Evolutionary conservation across 2,329 filamentous ascomycete genomes (phyloP), one percentile per base, ranked within the genome.

Genomic region (Hypocrella siamensis): DNA sequence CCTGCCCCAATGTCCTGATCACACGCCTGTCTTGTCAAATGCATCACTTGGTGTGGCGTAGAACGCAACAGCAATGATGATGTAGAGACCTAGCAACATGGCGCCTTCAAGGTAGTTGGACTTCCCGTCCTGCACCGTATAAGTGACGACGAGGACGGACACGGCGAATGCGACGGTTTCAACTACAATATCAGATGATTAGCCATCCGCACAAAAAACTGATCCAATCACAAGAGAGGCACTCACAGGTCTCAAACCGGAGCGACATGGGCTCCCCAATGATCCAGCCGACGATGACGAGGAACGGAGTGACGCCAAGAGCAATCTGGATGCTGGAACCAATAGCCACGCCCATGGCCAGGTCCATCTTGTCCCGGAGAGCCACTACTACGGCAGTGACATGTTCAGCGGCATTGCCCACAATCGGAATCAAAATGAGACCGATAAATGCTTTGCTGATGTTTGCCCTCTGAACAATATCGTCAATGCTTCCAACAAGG

Each of bases 61-160:
- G 46, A 74, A 74, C 12, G 70, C 69, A 21, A 74, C 51, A 4
- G 70, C 70, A 37, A 75, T 74, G 42, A 75, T 74, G 30, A 64
- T 44, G 46, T 74, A 75, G 12, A 75, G 55, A 31, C 55, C 57
- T 35, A 60, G 46, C 29, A 60, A 46, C 71, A 88, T 79, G 30
- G 78, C 78, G 28, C 81, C 81, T 52, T 88, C 81, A 16, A 88
- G 68, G 43, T 88, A 88, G 53, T 88, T 90, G 11, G 75, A 82
- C 53, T 80, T 82, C 46, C 82, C 82, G 46, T 88, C 82, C 48
- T 82, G 76, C 27, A 86, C 77, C 3, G 70, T 79, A 53, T 74
- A 85, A 35, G 71, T 81, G 21, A 84, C 79, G 19, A 85, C 77
- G 26, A 85, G 55, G 3, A 81, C 77, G 8, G 76, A 79, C 32